Evolutionary conservation across 2,329 filamentous ascomycete species (phyloP).

Genomic region (Fusarium subglutinans): DNA sequence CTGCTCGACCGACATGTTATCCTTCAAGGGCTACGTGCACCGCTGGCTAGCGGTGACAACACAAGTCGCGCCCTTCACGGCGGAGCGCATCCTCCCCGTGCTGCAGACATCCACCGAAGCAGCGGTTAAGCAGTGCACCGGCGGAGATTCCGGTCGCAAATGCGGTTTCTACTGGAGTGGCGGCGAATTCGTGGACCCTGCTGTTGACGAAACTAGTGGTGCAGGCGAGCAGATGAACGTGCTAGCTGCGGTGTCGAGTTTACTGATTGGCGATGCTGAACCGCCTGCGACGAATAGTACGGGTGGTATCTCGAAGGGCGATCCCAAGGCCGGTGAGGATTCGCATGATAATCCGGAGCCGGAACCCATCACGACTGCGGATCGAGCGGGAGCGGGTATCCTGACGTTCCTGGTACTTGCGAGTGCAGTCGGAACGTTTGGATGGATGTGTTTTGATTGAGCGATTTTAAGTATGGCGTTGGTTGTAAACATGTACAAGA

Average conservation of each 20-base stretch:
- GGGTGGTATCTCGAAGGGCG: conserved; percentile 60
- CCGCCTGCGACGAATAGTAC: conserved; percentile 56
- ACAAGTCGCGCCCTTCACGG: conserved; percentile 69
- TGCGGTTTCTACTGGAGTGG: conserved; percentile 73
- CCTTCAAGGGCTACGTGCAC: conserved; percentile 76
- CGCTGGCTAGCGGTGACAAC: conserved; percentile 71
- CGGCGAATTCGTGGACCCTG: conserved; percentile 55
- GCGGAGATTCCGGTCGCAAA: conserved; percentile 63
- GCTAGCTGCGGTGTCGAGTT: conserved; percentile 62
- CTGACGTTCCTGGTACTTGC: conserved; percentile 57
- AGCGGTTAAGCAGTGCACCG: conserved; percentile 70
- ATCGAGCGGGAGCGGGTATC: conserved; percentile 60
- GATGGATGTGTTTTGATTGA: conserved; percentile 59
- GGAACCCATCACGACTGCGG: conserved; percentile 53
- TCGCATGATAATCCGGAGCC: conserved; percentile 45
- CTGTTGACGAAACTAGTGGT: conserved; percentile 63
- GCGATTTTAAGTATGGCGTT: background rate
- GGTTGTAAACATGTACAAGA: background rate
- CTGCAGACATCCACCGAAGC: conserved; percentile 66
- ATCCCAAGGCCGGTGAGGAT: conserved; percentile 52
- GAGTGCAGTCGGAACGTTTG: conserved; percentile 54
- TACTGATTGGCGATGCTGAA: conserved; percentile 54
- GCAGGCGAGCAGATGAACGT: conserved; percentile 69
- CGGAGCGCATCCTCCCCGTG: conserved; percentile 63
- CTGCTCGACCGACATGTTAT: conserved; percentile 77